Evolutionary conservation across 169 alveolate genomes (phyloP).

Genomic region (Plasmodium ovale): DNA sequence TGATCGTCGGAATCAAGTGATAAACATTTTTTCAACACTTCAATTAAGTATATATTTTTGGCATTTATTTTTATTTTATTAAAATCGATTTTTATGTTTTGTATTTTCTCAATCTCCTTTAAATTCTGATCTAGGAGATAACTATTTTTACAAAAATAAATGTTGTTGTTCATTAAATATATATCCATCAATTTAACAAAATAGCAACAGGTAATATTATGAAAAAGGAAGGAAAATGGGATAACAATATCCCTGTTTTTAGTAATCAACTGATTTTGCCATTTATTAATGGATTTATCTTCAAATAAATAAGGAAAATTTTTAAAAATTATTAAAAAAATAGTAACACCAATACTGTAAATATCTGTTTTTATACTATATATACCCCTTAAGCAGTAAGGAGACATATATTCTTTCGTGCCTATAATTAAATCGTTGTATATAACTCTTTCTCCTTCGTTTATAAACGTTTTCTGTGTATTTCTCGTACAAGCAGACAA

Average conservation of each 20-base stretch:
- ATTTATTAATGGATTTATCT: slow-evolving; percentile 21
- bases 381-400: slow-evolving; percentile 55
- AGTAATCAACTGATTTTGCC: slow-evolving; percentile 48
- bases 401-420: slow-evolving; percentile 73
- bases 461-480: slow-evolving; percentile 50
- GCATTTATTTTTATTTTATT: slow-evolving; percentile 43
- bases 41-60: slow-evolving; percentile 50
- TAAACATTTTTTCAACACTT: slow-evolving; percentile 41
- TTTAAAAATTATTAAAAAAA: slow-evolving; percentile 65
- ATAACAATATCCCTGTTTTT: slow-evolving; percentile 54
- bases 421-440: slow-evolving; percentile 63
- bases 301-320: slow-evolving; percentile 67
- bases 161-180: slow-evolving; percentile 57
- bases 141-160: slow-evolving; percentile 66
- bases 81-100: slow-evolving; percentile 51
- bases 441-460: slow-evolving; percentile 41
- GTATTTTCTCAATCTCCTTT: slow-evolving; percentile 52
- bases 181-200: slow-evolving; percentile 61
- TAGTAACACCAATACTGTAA: slow-evolving; percentile 66
- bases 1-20: slow-evolving; percentile 59
- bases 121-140: slow-evolving; percentile 41
- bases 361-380: slow-evolving; percentile 66
- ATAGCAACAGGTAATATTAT: slow-evolving; percentile 53
- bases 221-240: slow-evolving; percentile 71
- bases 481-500: slow-evolving; percentile 40